These are phyloP conservation scores for Blastocystis sp. DNA, from an alignment of 352 stramenopile species.

Conservation along the genomic window DNA sequence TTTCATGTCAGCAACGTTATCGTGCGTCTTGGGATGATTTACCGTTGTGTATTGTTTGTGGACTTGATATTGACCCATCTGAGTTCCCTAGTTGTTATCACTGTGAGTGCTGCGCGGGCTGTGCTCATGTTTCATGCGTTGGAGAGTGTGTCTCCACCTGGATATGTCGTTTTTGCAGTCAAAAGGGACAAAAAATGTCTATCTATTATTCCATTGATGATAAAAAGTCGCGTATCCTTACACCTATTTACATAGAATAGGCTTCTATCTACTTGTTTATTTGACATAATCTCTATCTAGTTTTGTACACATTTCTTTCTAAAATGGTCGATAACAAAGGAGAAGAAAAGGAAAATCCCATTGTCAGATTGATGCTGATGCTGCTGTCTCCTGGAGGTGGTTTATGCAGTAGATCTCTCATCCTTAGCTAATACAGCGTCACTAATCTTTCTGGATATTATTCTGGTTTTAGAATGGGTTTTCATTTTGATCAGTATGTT, in stretches of 20 bases:
- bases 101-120: background rate
- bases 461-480: conserved; percentile 29
- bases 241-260: background rate
- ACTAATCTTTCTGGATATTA: conserved; percentile 14
- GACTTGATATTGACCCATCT: background rate
- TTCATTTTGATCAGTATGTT: conserved; percentile 35
- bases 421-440: conserved; percentile 13
- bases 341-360: background rate
- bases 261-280: background rate
- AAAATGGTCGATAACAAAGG: background rate
- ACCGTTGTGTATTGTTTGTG: background rate
- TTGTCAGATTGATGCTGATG: conserved; percentile 24
- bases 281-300: background rate
- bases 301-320: background rate
- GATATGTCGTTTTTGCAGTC: background rate
- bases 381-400: conserved; percentile 11
- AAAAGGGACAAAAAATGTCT: background rate
- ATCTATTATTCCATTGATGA: background rate
- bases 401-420: background rate
- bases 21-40: background rate
- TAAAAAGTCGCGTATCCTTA: background rate
- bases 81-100: background rate
- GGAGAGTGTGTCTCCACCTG: background rate
- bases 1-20: background rate
- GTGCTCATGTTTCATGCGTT: background rate